phyloP scores from a whole-genome alignment of 805 yeast species.

The Wickerhamomyces ciferrii region DNA sequence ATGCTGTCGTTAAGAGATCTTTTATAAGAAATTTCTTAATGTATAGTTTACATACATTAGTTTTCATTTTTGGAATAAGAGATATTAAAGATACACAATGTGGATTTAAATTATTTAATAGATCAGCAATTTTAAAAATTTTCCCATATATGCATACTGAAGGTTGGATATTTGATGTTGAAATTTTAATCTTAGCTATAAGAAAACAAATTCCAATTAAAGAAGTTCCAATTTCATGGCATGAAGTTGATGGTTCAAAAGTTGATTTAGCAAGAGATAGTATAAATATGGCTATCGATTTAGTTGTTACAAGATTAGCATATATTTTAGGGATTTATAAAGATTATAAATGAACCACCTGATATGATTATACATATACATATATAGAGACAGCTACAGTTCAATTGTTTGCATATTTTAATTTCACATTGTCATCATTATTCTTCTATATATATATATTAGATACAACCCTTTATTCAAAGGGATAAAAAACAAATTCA shows the following conservation, averaged over 20 bases:
- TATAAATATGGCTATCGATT: slow-evolving; percentile 88
- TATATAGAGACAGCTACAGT: too few species aligned
- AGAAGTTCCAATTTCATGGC: slow-evolving; percentile 93
- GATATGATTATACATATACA: too few species aligned
- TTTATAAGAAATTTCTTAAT: slow-evolving; percentile 83
- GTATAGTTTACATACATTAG: slow-evolving; percentile 86
- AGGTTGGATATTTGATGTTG: slow-evolving; percentile 98
- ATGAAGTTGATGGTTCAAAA: slow-evolving; percentile 93
- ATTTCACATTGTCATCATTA: background rate
- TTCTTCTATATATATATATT: background rate
- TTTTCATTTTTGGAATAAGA: slow-evolving; percentile 84
- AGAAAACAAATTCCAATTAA: slow-evolving; percentile 59
- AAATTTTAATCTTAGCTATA: slow-evolving; percentile 75
- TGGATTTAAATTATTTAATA: slow-evolving; percentile 90
- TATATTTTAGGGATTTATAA: slow-evolving; percentile 79
- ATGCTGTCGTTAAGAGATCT: slow-evolving; percentile 93
- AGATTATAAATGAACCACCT: slow-evolving; percentile 21
- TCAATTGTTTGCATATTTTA: background rate
- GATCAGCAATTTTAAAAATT: slow-evolving; percentile 54
- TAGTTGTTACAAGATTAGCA: slow-evolving; percentile 86
- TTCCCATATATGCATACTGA: slow-evolving; percentile 94
- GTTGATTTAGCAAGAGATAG: slow-evolving; percentile 89
- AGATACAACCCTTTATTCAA: too few species aligned
- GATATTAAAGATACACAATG: slow-evolving; percentile 92
- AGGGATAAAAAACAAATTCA: too few species aligned